Percentiles rank a stretch among this genome's conserved stretches.
These are phyloP conservation scores for Sporisorium reilianum DNA, from an alignment of 1,284 basidiomycete genomes.

Conservation along the genomic window DNA sequence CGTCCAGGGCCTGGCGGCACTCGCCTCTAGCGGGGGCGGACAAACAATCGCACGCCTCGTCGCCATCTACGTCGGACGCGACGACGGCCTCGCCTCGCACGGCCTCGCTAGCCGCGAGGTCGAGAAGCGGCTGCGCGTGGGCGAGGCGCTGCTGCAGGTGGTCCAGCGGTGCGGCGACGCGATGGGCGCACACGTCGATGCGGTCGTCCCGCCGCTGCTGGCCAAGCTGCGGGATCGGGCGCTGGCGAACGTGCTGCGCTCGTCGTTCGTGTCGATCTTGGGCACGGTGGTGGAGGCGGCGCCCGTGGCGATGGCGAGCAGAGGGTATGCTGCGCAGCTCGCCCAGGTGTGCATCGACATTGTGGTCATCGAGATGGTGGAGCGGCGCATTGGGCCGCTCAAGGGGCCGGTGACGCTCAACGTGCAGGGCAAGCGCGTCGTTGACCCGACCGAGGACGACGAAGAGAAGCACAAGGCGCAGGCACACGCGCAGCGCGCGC, in stretches of 20 bases:
- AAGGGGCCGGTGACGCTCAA: constrained; percentile 32
- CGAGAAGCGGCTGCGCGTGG: constrained; percentile 83
- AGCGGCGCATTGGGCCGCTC: background rate
- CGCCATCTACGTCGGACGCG: constrained; percentile 54
- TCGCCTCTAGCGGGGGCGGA: constrained; percentile 47
- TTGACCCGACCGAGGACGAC: constrained; percentile 29
- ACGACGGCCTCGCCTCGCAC: constrained; percentile 31
- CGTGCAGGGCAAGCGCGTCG: constrained; percentile 20
- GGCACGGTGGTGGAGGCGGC: constrained; percentile 65
- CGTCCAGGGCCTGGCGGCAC: constrained; percentile 83
- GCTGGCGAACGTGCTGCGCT: constrained; percentile 57
- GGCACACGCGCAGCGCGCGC: constrained; percentile 27
- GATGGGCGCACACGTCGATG: constrained; percentile 73
- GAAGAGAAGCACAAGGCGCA: constrained; percentile 2
- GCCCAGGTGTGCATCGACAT: constrained; percentile 56
- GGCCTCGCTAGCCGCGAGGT: constrained; percentile 74
- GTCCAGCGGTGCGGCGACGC: constrained; percentile 81
- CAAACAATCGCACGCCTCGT: constrained; percentile 50
- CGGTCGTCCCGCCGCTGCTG: constrained; percentile 56
- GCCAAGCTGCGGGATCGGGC: constrained; percentile 50
- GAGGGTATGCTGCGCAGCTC: constrained; percentile 40
- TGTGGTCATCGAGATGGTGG: constrained; percentile 52
- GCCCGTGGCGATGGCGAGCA: constrained; percentile 49
- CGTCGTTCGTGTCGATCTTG: constrained; percentile 62
- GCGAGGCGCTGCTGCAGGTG: constrained; percentile 86